Conservation (phyloP, 352 stramenopile genomes). For the Phytophthora sojae region DNA sequence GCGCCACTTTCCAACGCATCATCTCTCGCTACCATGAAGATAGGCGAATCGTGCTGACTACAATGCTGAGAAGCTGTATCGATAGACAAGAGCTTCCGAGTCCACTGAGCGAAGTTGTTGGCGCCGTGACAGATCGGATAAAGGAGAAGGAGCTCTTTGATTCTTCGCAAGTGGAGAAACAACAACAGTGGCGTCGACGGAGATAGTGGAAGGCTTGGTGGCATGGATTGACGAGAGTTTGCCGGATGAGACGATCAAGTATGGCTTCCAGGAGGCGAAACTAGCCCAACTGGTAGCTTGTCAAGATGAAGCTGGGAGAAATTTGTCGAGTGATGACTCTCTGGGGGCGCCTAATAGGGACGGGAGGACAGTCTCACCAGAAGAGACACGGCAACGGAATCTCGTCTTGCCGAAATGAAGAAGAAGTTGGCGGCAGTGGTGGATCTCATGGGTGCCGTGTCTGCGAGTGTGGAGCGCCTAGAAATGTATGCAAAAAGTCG, state of each 20-base stretch:
- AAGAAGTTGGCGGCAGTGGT: not conserved
- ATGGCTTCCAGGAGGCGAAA: not conserved
- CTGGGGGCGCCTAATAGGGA: not conserved
- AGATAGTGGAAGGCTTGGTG: not conserved
- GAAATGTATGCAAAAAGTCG: not conserved
- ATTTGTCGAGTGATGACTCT: not conserved
- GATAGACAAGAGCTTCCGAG: conserved; percentile 8
- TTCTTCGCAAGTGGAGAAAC: not conserved
- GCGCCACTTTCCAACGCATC: conserved; percentile 5
- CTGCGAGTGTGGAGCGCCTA: not conserved
- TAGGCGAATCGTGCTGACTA: conserved; percentile 5
- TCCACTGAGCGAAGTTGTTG: conserved; percentile 4
- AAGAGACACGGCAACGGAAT: not conserved
- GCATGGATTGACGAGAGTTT: not conserved
- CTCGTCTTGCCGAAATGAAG: not conserved
- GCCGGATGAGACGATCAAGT: not conserved
- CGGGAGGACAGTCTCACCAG: not conserved
- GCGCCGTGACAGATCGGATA: not conserved
- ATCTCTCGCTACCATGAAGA: conserved; percentile 18
- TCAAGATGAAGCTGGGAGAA: not conserved
- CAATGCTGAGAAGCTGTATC: conserved; percentile 15
- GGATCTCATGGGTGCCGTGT: not conserved
- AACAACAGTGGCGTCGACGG: not conserved
- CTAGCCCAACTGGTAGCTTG: not conserved
- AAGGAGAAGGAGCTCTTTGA: not conserved